Evolutionary conservation across 2,329 filamentous ascomycete species (phyloP).

Genomic region (Xylariomycetidae sp.): DNA sequence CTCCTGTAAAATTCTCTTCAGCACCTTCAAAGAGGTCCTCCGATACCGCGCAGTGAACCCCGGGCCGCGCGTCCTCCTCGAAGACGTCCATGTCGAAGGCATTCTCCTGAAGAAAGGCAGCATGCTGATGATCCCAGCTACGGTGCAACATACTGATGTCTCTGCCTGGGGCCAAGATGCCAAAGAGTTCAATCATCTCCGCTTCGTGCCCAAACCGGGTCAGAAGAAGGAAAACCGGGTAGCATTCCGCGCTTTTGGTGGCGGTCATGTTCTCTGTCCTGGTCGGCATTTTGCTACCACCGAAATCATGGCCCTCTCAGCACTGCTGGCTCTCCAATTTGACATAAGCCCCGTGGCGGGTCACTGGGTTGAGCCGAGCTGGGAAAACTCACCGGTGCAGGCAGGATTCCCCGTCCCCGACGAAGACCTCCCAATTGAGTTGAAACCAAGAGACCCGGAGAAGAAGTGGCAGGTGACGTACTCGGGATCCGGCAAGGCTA

Average conservation of each 20-base stretch:
- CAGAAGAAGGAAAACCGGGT: neutral
- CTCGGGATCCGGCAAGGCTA: conserved; percentile 2
- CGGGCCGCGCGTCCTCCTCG: conserved; percentile 15
- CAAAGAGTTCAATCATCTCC: conserved; percentile 5
- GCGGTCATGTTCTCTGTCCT: conserved; percentile 8
- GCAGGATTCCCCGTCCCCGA: conserved; percentile 7
- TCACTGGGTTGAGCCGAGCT: conserved; percentile 5
- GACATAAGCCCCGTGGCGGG: conserved; percentile 3
- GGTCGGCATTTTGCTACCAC: conserved; percentile 6
- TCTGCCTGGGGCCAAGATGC: conserved; percentile 8
- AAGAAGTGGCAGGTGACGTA: conserved; percentile 4
- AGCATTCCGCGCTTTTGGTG: conserved; percentile 6
- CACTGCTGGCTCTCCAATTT: conserved; percentile 5
- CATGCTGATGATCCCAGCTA: conserved; percentile 12
- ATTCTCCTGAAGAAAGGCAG: conserved; percentile 17
- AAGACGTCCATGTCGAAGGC: conserved; percentile 17
- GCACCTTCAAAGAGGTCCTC: conserved; percentile 23
- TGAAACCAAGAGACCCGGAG: neutral
- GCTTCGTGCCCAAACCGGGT: conserved; percentile 4
- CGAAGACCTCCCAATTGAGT: conserved; percentile 5
- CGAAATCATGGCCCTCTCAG: conserved; percentile 4
- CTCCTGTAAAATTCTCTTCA: conserved; percentile 21
- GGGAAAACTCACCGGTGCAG: neutral
- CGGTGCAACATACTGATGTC: conserved; percentile 7
- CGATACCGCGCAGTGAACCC: conserved; percentile 17